phyloP scores from a whole-genome alignment of 2,329 filamentous ascomycete genomes.

The Colletotrichum plurivorum region DNA sequence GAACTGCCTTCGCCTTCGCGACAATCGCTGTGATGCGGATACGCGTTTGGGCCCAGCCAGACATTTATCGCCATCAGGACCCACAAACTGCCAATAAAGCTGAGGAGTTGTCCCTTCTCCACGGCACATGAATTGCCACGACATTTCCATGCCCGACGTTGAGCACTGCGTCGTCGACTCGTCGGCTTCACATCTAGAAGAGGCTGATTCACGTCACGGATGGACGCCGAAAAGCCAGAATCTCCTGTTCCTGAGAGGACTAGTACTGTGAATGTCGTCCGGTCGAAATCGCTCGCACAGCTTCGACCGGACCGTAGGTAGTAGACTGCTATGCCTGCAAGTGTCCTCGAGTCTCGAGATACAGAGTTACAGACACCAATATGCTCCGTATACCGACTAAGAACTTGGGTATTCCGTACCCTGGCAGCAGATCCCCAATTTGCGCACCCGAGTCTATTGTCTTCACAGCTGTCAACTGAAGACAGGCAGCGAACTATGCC shows the following conservation, averaged over 20 bases:
- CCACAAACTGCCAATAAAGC: slow-evolving; percentile 27
- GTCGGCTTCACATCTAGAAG: slow-evolving; percentile 18
- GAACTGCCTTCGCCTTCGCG: slow-evolving; percentile 6
- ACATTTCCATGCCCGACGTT: slow-evolving; percentile 21
- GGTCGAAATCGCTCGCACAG: no score
- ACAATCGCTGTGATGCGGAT: neutral
- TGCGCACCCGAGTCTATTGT: slow-evolving; percentile 33
- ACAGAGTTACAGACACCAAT: no score
- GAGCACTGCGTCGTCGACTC: slow-evolving; percentile 12
- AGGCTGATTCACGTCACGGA: slow-evolving; percentile 11
- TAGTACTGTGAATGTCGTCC: no score
- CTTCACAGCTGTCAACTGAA: slow-evolving; percentile 34
- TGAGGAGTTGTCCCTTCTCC: slow-evolving; percentile 10
- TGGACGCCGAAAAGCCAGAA: neutral
- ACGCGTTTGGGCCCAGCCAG: no score
- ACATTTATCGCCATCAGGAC: neutral
- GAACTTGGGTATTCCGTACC: slow-evolving; percentile 9
- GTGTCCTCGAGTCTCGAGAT: no score
- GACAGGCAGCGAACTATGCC: slow-evolving; percentile 28
- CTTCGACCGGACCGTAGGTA: no score
- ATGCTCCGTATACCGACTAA: neutral
- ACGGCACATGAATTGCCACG: slow-evolving; percentile 7
- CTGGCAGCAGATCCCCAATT: slow-evolving; percentile 37
- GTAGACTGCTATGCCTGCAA: no score
- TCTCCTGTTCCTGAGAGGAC: no score